Percentiles rank a stretch among this genome's conserved stretches.
Evolutionary conservation across 2,329 filamentous ascomycete species (phyloP).

Genomic region (Elsinoe fawcettii): DNA sequence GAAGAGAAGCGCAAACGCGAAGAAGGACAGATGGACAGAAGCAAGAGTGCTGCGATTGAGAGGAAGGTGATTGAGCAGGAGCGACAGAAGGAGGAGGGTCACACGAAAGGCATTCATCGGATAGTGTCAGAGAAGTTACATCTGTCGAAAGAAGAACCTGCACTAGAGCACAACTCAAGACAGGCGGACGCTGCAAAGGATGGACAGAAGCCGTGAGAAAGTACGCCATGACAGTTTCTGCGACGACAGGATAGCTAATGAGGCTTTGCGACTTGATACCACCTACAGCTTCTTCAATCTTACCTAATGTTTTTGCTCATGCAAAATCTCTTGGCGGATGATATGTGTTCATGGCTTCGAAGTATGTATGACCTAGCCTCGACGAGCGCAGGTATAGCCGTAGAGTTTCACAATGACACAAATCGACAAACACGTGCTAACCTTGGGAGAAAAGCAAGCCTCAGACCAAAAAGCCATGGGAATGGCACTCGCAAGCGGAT

Average conservation of each 20-base stretch:
- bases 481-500: background rate
- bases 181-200: background rate
- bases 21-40: slow-evolving; percentile 49
- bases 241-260: background rate
- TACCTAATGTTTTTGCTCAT: background rate
- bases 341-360: background rate
- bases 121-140: slow-evolving; percentile 4
- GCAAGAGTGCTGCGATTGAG: slow-evolving; percentile 53
- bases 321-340: background rate
- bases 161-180: background rate
- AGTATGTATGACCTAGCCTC: background rate
- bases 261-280: background rate
- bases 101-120: background rate
- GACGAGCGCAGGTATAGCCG: background rate
- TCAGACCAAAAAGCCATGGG: background rate
- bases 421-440: slow-evolving; percentile 5
- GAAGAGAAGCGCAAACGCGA: slow-evolving; percentile 46
- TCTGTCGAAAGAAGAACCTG: background rate
- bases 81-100: slow-evolving; percentile 40
- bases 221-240: background rate
- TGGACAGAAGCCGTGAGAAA: background rate
- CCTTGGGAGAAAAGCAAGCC: background rate
- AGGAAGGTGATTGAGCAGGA: slow-evolving; percentile 43
- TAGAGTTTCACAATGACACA: slow-evolving; percentile 1
- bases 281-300: background rate